Percentiles rank a stretch among this genome's conserved stretches.
phyloP scores from a whole-genome alignment of 257 asterid species.

The Primulina huaijiensis region DNA sequence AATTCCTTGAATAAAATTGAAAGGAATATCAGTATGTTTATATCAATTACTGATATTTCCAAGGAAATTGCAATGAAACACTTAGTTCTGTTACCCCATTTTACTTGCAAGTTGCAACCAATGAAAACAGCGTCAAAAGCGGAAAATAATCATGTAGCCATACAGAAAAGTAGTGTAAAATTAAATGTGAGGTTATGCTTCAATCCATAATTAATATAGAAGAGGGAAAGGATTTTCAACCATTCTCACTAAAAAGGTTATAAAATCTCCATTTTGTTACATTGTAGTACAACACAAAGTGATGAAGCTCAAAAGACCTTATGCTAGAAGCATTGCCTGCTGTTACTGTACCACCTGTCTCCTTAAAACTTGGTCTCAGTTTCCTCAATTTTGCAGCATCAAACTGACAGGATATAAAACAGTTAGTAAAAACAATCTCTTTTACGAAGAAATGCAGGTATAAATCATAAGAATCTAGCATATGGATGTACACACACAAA shows the following conservation, averaged over 20 bases:
- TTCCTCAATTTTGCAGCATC: slow-evolving; percentile 92
- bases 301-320: slow-evolving; percentile 47
- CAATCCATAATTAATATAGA: background rate
- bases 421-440: slow-evolving; percentile 17
- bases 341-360: slow-evolving; percentile 88
- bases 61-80: background rate
- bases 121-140: background rate
- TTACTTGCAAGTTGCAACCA: background rate
- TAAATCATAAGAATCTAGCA: slow-evolving; percentile 12
- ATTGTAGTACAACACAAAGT: background rate
- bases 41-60: background rate
- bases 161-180: slow-evolving; percentile 5
- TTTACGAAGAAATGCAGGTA: slow-evolving; percentile 6
- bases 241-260: background rate
- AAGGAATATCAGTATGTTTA: background rate
- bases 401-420: slow-evolving; percentile 50
- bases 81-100: background rate
- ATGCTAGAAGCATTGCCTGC: slow-evolving; percentile 99
- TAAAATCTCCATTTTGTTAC: slow-evolving; percentile 1
- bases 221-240: background rate
- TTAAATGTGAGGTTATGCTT: background rate
- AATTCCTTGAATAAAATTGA: background rate
- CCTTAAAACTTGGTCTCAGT: slow-evolving; percentile 97
- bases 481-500: slow-evolving; percentile 5
- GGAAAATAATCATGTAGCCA: background rate